phyloP scores from a whole-genome alignment of 805 yeast genomes.

The Candida krabiensis region DNA sequence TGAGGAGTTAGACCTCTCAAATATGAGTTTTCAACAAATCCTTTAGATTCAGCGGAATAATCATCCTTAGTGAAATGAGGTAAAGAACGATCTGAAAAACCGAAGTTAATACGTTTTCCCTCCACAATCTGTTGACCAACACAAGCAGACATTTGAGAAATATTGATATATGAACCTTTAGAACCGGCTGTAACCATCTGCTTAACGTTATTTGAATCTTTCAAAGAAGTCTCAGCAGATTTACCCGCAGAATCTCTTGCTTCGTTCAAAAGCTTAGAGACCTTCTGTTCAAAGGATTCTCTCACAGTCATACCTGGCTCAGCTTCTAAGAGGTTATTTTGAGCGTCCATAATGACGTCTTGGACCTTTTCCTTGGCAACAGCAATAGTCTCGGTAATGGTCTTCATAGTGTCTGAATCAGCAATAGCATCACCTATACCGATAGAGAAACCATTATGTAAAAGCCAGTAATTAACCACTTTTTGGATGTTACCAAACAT shows the following conservation, averaged over 20 bases:
- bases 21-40: conserved; percentile 96
- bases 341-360: conserved; percentile 90
- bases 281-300: conserved; percentile 97
- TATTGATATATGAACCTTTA: conserved; percentile 97
- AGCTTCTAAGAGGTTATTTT: conserved; percentile 81
- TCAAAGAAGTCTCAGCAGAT: conserved; percentile 94
- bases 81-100: conserved; percentile 91
- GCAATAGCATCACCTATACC: conserved; percentile 99
- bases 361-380: conserved; percentile 94
- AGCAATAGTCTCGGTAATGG: conserved; percentile 88
- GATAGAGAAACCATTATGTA: conserved; percentile 96
- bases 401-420: conserved; percentile 92
- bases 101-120: conserved; percentile 98
- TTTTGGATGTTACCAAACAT: conserved; percentile 91
- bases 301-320: conserved; percentile 99
- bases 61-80: conserved; percentile 99
- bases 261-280: conserved; percentile 89
- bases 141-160: conserved; percentile 99
- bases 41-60: conserved; percentile 97
- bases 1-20: conserved; percentile 97
- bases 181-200: conserved; percentile 99
- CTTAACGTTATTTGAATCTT: conserved; percentile 91
- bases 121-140: conserved; percentile 99
- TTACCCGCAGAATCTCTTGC: conserved; percentile 99
- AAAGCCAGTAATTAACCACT: conserved; percentile 93